A percentile compares a stretch with the other conserved stretches of the same genome.
phyloP scores from a whole-genome alignment of 805 yeast species.

The Ogataea philodendri region DNA sequence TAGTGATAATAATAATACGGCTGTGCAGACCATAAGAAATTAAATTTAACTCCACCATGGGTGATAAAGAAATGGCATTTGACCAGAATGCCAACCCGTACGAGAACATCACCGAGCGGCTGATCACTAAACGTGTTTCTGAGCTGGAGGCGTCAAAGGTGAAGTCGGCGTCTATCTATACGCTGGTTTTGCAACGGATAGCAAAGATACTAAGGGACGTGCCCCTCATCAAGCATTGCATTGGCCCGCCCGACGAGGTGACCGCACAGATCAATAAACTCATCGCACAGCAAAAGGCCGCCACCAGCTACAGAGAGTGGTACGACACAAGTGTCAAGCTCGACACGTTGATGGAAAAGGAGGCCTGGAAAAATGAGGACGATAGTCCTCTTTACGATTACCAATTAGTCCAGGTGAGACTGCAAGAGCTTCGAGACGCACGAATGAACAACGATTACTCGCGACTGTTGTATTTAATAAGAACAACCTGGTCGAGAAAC shows the following conservation, averaged over 20 bases:
- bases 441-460: conserved; percentile 57
- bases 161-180: conserved; percentile 6
- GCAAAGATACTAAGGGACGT: conserved; percentile 34
- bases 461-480: conserved; percentile 63
- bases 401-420: conserved; percentile 50
- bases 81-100: conserved; percentile 29
- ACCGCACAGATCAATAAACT: conserved; percentile 38
- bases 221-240: conserved; percentile 36
- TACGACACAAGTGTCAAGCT: conserved; percentile 55
- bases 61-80: conserved; percentile 22
- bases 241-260: conserved; percentile 39
- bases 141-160: conserved; percentile 7
- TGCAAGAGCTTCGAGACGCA: conserved; percentile 57
- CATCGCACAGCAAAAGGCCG: conserved; percentile 44
- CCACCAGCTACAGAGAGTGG: conserved; percentile 61
- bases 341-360: conserved; percentile 63
- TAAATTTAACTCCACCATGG: no score
- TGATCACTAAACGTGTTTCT: conserved; percentile 14
- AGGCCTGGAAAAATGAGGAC: conserved; percentile 66
- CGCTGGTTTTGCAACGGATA: conserved; percentile 10
- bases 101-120: conserved; percentile 27
- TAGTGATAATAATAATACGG: conserved; percentile 3
- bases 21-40: no score
- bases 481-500: conserved; percentile 85
- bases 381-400: conserved; percentile 74